Conservation (phyloP, 106 monocot genomes). For the Cymbidium sinense region DNA sequence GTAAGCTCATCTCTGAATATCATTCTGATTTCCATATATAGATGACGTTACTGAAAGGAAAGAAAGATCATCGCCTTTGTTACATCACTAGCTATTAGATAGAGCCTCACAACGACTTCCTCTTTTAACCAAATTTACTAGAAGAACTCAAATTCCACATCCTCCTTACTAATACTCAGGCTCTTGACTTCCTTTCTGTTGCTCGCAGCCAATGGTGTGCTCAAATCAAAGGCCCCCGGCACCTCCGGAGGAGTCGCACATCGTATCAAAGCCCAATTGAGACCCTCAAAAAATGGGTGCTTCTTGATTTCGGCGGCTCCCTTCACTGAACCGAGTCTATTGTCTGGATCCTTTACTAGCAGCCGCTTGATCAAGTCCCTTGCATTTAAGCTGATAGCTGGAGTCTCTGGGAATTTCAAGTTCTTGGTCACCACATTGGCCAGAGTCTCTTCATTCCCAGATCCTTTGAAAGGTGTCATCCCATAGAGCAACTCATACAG, state of each 20-base stretch:
- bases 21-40: too few species aligned
- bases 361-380: conserved; percentile 55
- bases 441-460: conserved; percentile 59
- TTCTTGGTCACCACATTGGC: conserved; percentile 51
- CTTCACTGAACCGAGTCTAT: conserved; percentile 45
- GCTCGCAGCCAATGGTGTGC: conserved; percentile 4
- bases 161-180: background rate
- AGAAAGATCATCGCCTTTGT: background rate
- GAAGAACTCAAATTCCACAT: background rate
- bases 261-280: conserved; percentile 70
- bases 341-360: conserved; percentile 63
- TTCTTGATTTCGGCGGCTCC: conserved; percentile 61
- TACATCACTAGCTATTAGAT: too few species aligned
- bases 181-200: conserved; percentile 14
- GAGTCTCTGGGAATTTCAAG: conserved; percentile 52
- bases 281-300: conserved; percentile 59
- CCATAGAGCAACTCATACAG: conserved; percentile 58
- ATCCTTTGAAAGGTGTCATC: conserved; percentile 62
- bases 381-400: conserved; percentile 37
- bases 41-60: too few species aligned
- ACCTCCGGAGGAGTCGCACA: conserved; percentile 60
- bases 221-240: conserved; percentile 25
- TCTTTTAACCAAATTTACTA: background rate
- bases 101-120: background rate
- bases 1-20: too few species aligned